A percentile compares a stretch with the other conserved stretches of the same genome.
phyloP scores from a whole-genome alignment of 2,329 filamentous ascomycete species.

The Aspergillus amoenus region DNA sequence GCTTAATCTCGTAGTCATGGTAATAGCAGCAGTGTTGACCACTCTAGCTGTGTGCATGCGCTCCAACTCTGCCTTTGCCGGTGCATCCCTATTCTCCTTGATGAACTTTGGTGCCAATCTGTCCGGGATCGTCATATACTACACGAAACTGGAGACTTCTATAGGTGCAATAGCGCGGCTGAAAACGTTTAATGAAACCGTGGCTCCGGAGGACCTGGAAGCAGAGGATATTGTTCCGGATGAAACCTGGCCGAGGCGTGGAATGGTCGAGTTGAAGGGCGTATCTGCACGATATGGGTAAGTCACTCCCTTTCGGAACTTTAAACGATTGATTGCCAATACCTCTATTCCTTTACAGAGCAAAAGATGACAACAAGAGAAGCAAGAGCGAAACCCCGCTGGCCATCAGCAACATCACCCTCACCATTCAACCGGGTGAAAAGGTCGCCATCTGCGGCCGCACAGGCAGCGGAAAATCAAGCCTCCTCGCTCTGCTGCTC shows the following conservation, averaged over 20 bases:
- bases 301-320: too few species aligned
- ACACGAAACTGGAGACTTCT: constrained; percentile 13
- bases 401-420: neutral
- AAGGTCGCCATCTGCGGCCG: constrained; percentile 16
- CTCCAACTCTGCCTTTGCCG: constrained; percentile 20
- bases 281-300: constrained; percentile 5
- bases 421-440: constrained; percentile 2
- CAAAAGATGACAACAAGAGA: too few species aligned
- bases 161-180: constrained; percentile 9
- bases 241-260: neutral
- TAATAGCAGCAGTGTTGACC: constrained; percentile 26
- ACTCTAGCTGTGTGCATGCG: constrained; percentile 36
- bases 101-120: constrained; percentile 12
- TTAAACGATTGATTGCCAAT: neutral
- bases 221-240: neutral
- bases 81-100: constrained; percentile 1
- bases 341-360: neutral
- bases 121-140: constrained; percentile 9
- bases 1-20: constrained; percentile 37
- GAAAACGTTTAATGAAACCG: neutral
- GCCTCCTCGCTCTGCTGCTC: constrained; percentile 41
- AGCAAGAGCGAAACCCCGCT: too few species aligned
- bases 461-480: constrained; percentile 41
- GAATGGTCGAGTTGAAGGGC: neutral
- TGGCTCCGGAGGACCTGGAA: neutral